A percentile compares a stretch with the other conserved stretches of the same genome.
These are phyloP conservation scores for Pisolithus albus DNA, from an alignment of 768 basidiomycete species.

Conservation along the genomic window DNA sequence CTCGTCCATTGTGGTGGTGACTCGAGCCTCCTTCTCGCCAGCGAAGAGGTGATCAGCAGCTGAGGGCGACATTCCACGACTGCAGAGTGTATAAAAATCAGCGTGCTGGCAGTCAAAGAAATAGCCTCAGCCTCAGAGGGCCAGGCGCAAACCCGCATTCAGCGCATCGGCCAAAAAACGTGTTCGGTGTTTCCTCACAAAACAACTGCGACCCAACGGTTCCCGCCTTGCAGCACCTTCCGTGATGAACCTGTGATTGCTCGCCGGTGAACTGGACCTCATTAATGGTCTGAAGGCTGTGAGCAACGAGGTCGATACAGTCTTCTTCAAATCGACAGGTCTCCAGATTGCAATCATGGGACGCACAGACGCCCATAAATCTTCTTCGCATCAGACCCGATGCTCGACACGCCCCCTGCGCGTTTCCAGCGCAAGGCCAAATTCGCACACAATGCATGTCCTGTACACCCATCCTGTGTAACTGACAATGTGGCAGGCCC, in stretches of 20 bases:
- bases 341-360: not conserved
- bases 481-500: conserved; percentile 1
- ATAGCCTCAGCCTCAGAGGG: conserved; percentile 1
- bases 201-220: not conserved
- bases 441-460: conserved; percentile 1
- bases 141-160: not conserved
- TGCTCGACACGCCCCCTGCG: conserved; percentile 1
- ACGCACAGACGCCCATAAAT: not conserved
- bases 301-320: not conserved
- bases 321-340: not conserved
- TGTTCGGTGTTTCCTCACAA: not conserved
- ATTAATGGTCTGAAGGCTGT: not conserved
- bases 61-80: conserved; percentile 15
- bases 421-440: conserved; percentile 13
- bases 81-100: not conserved
- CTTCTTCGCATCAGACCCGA: conserved; percentile 7
- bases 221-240: not conserved
- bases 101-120: not conserved
- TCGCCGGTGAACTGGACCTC: not conserved
- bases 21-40: not conserved
- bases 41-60: conserved; percentile 12
- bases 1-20: conserved; percentile 3
- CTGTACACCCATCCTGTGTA: not conserved
- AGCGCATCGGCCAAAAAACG: conserved; percentile 2
- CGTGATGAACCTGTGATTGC: not conserved